These are phyloP conservation scores for Vaucheria bursata DNA, from an alignment of 352 stramenopile species.

Conservation along the genomic window DNA sequence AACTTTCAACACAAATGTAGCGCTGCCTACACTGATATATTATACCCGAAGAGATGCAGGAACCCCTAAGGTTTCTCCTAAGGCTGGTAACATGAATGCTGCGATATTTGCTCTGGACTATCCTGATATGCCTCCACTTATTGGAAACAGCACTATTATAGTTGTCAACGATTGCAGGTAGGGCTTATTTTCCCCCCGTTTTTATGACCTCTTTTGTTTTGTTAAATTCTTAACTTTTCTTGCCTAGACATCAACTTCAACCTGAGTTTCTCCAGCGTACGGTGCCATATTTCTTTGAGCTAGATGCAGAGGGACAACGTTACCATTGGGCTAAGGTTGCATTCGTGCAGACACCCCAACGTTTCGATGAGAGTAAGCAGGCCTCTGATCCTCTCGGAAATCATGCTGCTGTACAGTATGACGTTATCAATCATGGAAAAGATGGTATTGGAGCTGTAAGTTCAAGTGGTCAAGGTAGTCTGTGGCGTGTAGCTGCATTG, in stretches of 20 bases:
- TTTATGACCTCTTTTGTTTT: too few relatives aligned
- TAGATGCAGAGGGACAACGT: slow-evolving; percentile 11
- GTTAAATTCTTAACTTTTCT: neutral
- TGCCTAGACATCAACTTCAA: slow-evolving; percentile 32
- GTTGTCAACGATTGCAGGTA: slow-evolving; percentile 38
- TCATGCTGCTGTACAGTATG: slow-evolving; percentile 23
- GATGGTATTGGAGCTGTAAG: slow-evolving; percentile 9
- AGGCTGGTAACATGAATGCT: slow-evolving; percentile 47
- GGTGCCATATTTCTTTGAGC: slow-evolving; percentile 42
- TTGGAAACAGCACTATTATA: slow-evolving; percentile 36
- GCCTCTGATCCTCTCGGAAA: slow-evolving; percentile 26
- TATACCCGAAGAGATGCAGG: slow-evolving; percentile 26
- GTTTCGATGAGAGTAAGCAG: neutral
- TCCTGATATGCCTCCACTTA: slow-evolving; percentile 21
- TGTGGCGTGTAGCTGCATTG: slow-evolving; percentile 11
- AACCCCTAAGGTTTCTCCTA: slow-evolving; percentile 42
- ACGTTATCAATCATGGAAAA: slow-evolving; percentile 12
- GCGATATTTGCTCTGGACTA: slow-evolving; percentile 41
- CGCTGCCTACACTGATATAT: slow-evolving; percentile 37
- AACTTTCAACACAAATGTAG: neutral
- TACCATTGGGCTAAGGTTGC: slow-evolving; percentile 45
- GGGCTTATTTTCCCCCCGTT: slow-evolving; percentile 23
- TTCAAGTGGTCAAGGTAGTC: slow-evolving; percentile 40
- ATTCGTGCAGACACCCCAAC: neutral
- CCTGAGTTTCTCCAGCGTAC: slow-evolving; percentile 45